Evolutionary conservation across 2,329 filamentous ascomycete genomes (phyloP).

Genomic region (Nigrospora sphaerica): DNA sequence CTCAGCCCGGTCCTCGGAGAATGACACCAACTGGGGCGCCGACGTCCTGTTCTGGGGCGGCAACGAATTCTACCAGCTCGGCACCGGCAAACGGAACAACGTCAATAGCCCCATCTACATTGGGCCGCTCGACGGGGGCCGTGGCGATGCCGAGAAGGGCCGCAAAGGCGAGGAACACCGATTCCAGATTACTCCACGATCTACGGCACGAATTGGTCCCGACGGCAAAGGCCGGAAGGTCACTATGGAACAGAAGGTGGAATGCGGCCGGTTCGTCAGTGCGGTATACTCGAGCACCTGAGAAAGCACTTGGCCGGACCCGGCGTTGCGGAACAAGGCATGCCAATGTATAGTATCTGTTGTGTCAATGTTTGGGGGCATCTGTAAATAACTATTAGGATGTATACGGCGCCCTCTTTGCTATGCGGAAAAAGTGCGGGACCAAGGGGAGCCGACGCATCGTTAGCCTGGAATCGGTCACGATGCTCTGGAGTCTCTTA

Average conservation of each 20-base stretch:
- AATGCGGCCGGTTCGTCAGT: constrained; percentile 77
- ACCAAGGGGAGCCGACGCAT: no score
- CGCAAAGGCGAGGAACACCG: constrained; percentile 60
- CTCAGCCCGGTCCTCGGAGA: constrained; percentile 40
- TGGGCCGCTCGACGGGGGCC: constrained; percentile 58
- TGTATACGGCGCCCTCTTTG: no score
- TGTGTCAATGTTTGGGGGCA: no score
- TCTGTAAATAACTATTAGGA: no score
- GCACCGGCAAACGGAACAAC: constrained; percentile 84
- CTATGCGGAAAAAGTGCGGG: no score
- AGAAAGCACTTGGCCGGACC: no score
- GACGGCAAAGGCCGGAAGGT: constrained; percentile 58
- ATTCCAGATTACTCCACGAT: constrained; percentile 72
- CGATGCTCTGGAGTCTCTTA: no score
- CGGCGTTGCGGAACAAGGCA: no score
- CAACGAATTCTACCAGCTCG: constrained; percentile 90
- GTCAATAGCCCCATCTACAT: constrained; percentile 70
- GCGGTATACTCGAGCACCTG: constrained; percentile 66
- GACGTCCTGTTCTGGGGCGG: constrained; percentile 93
- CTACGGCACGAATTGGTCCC: constrained; percentile 58
- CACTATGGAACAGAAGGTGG: constrained; percentile 76
- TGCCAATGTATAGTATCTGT: no score
- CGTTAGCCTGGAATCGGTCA: no score
- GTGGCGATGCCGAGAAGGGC: constrained; percentile 51
- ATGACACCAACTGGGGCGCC: constrained; percentile 79